phyloP scores from a whole-genome alignment of 768 basidiomycete species.

The Lentinula raphanica region DNA sequence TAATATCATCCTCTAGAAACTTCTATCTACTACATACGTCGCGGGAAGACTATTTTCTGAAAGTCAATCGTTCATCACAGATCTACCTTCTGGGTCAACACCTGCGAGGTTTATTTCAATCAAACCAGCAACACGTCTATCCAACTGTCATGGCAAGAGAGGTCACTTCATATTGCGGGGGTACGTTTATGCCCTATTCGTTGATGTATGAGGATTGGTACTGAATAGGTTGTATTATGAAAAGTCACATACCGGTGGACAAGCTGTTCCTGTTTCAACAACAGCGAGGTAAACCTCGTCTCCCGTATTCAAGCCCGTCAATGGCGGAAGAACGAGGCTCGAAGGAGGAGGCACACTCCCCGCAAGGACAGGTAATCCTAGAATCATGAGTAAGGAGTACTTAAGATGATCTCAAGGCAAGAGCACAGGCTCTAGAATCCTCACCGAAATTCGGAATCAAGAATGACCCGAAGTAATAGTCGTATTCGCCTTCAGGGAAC shows the following conservation, averaged over 20 bases:
- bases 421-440: no score
- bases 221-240: background rate
- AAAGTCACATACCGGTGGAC: constrained; percentile 14
- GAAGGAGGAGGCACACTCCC: constrained; percentile 10
- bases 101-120: no score
- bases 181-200: constrained; percentile 10
- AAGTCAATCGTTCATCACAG: no score
- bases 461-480: constrained; percentile 6
- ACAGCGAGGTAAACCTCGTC: constrained; percentile 15
- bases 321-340: constrained; percentile 12
- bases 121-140: background rate
- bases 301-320: constrained; percentile 5
- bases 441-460: constrained; percentile 13
- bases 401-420: no score
- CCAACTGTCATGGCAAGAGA: background rate
- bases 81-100: no score
- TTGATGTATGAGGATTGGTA: background rate
- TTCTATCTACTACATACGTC: background rate
- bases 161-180: constrained; percentile 15
- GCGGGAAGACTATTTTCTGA: no score
- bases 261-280: constrained; percentile 16
- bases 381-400: background rate
- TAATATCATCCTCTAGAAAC: background rate
- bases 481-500: constrained; percentile 9
- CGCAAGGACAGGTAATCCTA: constrained; percentile 10